phyloP scores from a whole-genome alignment of 2,329 filamentous ascomycete species.

The Albifimbria verrucaria region DNA sequence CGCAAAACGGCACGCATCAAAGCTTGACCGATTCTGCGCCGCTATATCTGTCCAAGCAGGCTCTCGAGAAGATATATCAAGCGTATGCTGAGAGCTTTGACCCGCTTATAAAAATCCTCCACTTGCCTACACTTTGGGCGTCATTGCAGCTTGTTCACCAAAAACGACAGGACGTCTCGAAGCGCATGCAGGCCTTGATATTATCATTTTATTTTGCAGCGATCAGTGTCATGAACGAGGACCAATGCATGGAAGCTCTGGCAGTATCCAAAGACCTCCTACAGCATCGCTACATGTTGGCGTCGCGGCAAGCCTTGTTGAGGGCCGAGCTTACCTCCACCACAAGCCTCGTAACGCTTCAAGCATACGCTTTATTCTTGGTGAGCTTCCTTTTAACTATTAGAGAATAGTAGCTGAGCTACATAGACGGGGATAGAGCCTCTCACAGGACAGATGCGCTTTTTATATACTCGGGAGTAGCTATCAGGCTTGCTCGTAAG shows the following conservation, averaged over 20 bases:
- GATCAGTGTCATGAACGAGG: constrained; percentile 24
- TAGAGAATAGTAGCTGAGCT: not conserved
- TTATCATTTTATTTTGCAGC: constrained; percentile 37
- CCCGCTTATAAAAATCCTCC: constrained; percentile 35
- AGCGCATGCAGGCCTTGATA: constrained; percentile 33
- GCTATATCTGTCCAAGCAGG: not conserved
- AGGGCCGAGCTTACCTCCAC: constrained; percentile 34
- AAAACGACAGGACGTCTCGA: constrained; percentile 21
- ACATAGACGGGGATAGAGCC: constrained; percentile 7
- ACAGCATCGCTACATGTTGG: constrained; percentile 20
- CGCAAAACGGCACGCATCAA: not conserved
- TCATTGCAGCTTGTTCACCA: constrained; percentile 1
- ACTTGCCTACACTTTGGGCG: constrained; percentile 28
- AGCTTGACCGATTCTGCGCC: not conserved
- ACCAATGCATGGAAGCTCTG: constrained; percentile 23
- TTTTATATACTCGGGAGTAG: constrained; percentile 11
- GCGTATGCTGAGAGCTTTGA: constrained; percentile 33
- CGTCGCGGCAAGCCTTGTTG: constrained; percentile 28
- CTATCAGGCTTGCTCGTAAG: constrained; percentile 36
- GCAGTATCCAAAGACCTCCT: constrained; percentile 25
- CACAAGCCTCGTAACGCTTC: constrained; percentile 29
- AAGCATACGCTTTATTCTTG: constrained; percentile 33
- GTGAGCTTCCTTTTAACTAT: constrained; percentile 10
- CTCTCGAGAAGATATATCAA: constrained; percentile 4
- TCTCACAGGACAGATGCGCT: constrained; percentile 5